phyloP scores from a whole-genome alignment of 2,329 filamentous ascomycete species.

The Neophaeococcomyces aloes region DNA sequence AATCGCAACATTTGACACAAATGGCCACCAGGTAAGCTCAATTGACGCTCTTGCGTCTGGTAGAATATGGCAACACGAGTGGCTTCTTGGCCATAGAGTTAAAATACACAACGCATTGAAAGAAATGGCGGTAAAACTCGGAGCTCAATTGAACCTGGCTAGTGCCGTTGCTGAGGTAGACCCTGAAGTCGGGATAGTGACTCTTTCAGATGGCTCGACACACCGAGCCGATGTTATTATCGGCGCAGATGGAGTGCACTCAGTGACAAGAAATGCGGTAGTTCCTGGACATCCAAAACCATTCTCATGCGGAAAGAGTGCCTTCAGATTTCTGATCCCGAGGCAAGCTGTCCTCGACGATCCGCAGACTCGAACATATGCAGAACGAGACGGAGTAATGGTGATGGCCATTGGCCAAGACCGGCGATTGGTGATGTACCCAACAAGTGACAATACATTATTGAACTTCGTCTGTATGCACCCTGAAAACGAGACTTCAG shows the following conservation, averaged over 20 bases:
- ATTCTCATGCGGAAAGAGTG: slow-evolving; percentile 30
- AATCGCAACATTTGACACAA: neutral
- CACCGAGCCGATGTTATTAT: slow-evolving; percentile 42
- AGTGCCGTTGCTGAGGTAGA: slow-evolving; percentile 30
- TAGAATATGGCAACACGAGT: slow-evolving; percentile 25
- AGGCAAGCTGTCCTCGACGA: slow-evolving; percentile 24
- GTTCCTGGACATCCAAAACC: slow-evolving; percentile 27
- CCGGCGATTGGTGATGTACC: slow-evolving; percentile 23
- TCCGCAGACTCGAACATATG: slow-evolving; percentile 31
- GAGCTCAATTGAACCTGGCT: slow-evolving; percentile 32
- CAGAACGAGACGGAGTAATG: slow-evolving; percentile 30
- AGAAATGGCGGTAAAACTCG: slow-evolving; percentile 32
- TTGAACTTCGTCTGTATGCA: slow-evolving; percentile 20
- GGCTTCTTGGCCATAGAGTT: slow-evolving; percentile 46
- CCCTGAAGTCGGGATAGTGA: slow-evolving; percentile 27
- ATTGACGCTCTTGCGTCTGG: neutral
- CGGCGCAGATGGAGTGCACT: slow-evolving; percentile 46
- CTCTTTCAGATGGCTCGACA: slow-evolving; percentile 36
- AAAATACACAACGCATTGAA: slow-evolving; percentile 45
- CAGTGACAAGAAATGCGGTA: slow-evolving; percentile 23
- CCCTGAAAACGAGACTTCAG: slow-evolving; percentile 23
- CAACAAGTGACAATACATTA: slow-evolving; percentile 18
- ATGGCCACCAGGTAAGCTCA: neutral
- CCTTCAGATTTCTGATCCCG: slow-evolving; percentile 31
- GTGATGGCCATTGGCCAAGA: slow-evolving; percentile 33